Evolutionary conservation across 805 yeast species (phyloP), one percentile per base, ranked within the genome.

Genomic region (Candida broadrunensis): DNA sequence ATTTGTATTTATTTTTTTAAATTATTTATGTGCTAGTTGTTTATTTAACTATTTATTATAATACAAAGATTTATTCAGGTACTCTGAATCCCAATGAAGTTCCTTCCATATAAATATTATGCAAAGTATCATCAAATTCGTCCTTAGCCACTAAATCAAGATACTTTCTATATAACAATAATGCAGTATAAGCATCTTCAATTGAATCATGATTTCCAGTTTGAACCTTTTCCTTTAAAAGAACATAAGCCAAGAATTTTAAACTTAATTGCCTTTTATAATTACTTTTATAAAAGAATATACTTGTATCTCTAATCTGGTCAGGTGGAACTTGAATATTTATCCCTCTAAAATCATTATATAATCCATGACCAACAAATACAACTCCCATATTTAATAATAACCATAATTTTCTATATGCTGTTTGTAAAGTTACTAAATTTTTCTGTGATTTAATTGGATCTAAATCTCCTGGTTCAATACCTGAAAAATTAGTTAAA

Each of bases 191-290:
- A 0, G 99, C 97, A 67, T 93, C 99, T 56, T 93, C 99, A 34
- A 93, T 89, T 1, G 98, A 91, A 58, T 95, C 98, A 62, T 93
- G 99, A 56, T 91, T 91, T 2, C 93, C 96, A 2, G 80, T 81
- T 60, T 93, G 99, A 24, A 95, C 95, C 36, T 80, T 75, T 46
- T 80, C 81, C 25, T 76, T 77, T 39, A 93, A 69, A 35, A 91
- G 70, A 21, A 80, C 80, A 74, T 89, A 89, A 11, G 95, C 88
- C 57, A 93, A 67, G 58, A 88, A 93, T 55, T 91, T 84, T 50
- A 93, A 73, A 3, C 96, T 87, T 26, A 93, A 69, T 45, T 81
- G 84, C 44, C 99, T 69, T 54, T 85, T 87, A 49, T 80, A 75
- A 35, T 84, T 82, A 37, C 85, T 81, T 49, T 87, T 72, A 60